These are phyloP conservation scores for Mycosphaerella arachidis DNA, from an alignment of 2,329 filamentous ascomycete genomes.

Conservation along the genomic window DNA sequence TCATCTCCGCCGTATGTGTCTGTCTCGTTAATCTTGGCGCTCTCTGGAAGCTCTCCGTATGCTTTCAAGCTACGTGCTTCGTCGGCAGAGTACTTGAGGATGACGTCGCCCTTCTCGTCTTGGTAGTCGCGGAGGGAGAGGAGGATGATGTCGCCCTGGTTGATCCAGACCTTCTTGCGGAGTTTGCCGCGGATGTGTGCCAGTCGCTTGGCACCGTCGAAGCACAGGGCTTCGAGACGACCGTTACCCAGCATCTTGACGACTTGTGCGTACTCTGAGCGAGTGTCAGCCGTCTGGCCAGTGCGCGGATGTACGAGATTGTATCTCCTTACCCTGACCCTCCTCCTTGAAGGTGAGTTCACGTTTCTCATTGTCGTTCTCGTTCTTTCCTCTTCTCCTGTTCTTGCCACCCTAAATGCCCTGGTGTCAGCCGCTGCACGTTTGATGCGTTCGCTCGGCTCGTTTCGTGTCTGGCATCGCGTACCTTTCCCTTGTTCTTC, in stretches of 20 bases:
- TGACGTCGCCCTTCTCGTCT: constrained; percentile 88
- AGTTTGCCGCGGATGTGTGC: constrained; percentile 92
- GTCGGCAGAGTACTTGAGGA: constrained; percentile 91
- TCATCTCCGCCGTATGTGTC: constrained; percentile 89
- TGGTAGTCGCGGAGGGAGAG: constrained; percentile 87
- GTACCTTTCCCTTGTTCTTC: constrained; percentile 99
- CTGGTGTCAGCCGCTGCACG: constrained; percentile 25
- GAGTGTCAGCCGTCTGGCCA: background rate
- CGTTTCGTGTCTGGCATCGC: constrained; percentile 25
- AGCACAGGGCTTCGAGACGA: constrained; percentile 87
- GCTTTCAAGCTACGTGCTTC: constrained; percentile 93
- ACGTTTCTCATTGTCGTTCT: constrained; percentile 96
- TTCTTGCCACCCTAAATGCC: constrained; percentile 83
- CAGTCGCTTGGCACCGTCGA: constrained; percentile 84
- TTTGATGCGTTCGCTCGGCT: background rate
- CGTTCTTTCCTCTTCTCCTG: constrained; percentile 81
- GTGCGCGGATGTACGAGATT: background rate
- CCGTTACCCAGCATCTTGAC: constrained; percentile 96
- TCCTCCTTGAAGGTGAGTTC: constrained; percentile 99
- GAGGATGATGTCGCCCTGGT: constrained; percentile 92
- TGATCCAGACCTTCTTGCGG: constrained; percentile 99
- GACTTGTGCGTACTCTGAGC: constrained; percentile 72
- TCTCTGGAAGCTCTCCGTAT: constrained; percentile 94
- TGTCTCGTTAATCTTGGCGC: constrained; percentile 99
- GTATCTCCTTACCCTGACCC: constrained; percentile 64